A percentile compares a stretch with the other conserved stretches of the same genome.
Conservation (phyloP, 805 yeast species). For the Monosporozyma yasuniensis region DNA sequence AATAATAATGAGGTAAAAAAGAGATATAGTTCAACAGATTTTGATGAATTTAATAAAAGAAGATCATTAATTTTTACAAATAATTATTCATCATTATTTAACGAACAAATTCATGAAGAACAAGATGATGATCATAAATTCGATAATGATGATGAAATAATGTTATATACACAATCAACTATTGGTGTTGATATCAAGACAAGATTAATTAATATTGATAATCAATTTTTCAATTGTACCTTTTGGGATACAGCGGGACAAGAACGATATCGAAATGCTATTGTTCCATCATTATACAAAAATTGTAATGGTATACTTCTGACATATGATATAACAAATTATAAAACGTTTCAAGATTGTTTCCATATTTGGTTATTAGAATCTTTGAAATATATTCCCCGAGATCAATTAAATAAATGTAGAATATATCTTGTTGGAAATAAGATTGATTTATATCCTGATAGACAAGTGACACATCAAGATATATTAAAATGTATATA, state of each 20-base stretch:
- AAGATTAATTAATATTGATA: conserved; percentile 36
- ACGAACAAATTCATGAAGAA: not conserved
- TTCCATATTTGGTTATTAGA: conserved; percentile 37
- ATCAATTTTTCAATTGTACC: conserved; percentile 35
- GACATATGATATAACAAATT: conserved; percentile 37
- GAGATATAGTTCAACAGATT: conserved; percentile 28
- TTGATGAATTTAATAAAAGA: conserved; percentile 19
- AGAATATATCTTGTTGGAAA: conserved; percentile 40
- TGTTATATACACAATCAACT: conserved; percentile 33
- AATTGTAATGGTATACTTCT: conserved; percentile 40
- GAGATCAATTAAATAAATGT: conserved; percentile 24
- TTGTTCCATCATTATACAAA: conserved; percentile 37
- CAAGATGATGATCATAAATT: not conserved
- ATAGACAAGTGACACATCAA: conserved; percentile 33
- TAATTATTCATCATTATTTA: not conserved
- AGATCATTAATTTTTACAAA: conserved; percentile 6
- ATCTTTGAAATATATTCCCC: conserved; percentile 29
- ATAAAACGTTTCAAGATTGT: conserved; percentile 31
- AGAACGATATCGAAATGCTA: conserved; percentile 39
- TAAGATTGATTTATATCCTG: conserved; percentile 32
- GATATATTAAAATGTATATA: conserved; percentile 31
- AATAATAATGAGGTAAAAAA: conserved; percentile 11
- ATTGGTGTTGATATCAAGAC: conserved; percentile 42
- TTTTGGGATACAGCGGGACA: conserved; percentile 48
- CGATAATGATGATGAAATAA: conserved; percentile 24